Evolutionary conservation across 306 rosid species (phyloP), one percentile per base, ranked within the genome.

Genomic region (Bauhinia variegata): DNA sequence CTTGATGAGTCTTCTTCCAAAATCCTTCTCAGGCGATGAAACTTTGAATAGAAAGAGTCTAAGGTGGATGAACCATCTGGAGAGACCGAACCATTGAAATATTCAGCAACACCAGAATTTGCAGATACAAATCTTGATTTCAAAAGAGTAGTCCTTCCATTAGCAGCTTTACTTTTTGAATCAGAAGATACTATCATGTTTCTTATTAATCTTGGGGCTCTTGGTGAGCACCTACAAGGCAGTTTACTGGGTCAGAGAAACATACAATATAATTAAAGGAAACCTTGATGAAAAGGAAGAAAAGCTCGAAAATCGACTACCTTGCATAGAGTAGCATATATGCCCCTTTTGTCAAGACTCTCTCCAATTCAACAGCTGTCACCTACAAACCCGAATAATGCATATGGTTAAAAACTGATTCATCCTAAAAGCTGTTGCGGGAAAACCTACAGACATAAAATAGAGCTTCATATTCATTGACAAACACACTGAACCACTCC

Each of bases 241-340:
- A 65, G 63, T 37, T 68, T 54, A 63, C 39, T 53, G 18, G 38
- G 75, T 66, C 51, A 66, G 57, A 57, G 37, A 78, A 60, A 58
- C 46, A 67, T 43, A 60, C 28, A 62, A 54, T 23, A 42, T 7
- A 80, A n/a, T n/a, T n/a, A 80, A n/a, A 54, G 65, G 41, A 51
- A 78, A 17, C 10, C 36, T 16, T n/a, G 31, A 64, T 34, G 8
- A 4, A 8, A 50, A 15, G 13, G 34, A 31, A n/a, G 4, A 10
- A 36, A 77, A 12, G 37, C 63, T 54, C 9, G 19, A 36, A 55
- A 54, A 75, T 18, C 30, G 28, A 18, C 78, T 79, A 95, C 99
- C 97, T 85, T 7, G 97, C 87, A 75, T 95, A 95, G 34, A 95
- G 82, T 80, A 95, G 99, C 96, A 95, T 85, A 77, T 95, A 95